Evolutionary conservation across 495 filamentous ascomycete genomes (phyloP).

Genomic region (Tetracladium setigerum): DNA sequence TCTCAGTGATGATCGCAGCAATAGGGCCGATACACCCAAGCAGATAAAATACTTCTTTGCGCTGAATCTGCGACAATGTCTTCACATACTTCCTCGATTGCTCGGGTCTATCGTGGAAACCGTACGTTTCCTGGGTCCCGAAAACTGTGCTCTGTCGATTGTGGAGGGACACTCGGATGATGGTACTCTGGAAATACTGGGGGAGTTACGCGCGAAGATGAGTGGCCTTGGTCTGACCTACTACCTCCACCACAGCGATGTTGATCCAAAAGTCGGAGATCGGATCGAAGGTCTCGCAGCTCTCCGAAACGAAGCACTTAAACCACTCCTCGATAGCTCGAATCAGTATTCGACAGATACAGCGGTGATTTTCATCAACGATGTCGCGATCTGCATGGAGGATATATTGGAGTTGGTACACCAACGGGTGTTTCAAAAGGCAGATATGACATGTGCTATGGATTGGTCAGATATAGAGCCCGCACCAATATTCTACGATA

Average conservation of each 20-base stretch:
- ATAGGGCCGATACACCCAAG: constrained; percentile 3
- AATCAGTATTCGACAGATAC: constrained; percentile 3
- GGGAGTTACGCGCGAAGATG: constrained; percentile 25
- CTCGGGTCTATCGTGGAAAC: constrained; percentile 36
- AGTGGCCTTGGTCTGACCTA: constrained; percentile 27
- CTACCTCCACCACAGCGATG: constrained; percentile 27
- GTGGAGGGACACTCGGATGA: constrained; percentile 42
- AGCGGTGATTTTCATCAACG: constrained; percentile 31
- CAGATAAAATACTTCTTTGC: constrained; percentile 39
- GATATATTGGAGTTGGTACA: constrained; percentile 43
- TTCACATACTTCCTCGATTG: constrained; percentile 35
- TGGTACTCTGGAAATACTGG: constrained; percentile 41
- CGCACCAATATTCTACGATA: constrained; percentile 38
- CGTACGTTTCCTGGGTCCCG: constrained; percentile 39
- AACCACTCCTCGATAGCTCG: constrained; percentile 26
- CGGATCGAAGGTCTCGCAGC: constrained; percentile 34
- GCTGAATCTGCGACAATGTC: constrained; percentile 35
- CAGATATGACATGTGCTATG: constrained; percentile 45
- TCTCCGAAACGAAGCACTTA: constrained; percentile 38
- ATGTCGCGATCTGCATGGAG: constrained; percentile 37
- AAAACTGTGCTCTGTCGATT: constrained; percentile 40
- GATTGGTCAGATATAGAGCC: constrained; percentile 37
- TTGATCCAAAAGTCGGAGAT: constrained; percentile 29
- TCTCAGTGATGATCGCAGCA: constrained; percentile 1
- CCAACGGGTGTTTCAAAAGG: constrained; percentile 30